Evolutionary conservation across 495 filamentous ascomycete genomes (phyloP).

Genomic region (Hypoxylon fuscum): DNA sequence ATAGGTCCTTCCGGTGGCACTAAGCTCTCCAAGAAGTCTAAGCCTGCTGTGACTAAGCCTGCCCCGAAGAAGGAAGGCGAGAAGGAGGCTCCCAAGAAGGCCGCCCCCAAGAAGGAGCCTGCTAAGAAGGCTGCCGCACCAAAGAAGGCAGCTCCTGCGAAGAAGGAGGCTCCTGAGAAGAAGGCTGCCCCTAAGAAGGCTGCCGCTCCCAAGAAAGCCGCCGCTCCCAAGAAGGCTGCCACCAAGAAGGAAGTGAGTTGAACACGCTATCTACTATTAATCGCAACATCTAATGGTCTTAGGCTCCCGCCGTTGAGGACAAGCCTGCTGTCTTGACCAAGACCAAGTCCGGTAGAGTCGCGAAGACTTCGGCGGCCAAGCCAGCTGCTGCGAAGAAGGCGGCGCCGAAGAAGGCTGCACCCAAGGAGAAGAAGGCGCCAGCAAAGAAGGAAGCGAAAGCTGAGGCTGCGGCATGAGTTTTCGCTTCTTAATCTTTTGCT

Average conservation of each 20-base stretch:
- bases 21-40: constrained; percentile 92
- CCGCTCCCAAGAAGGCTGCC: constrained; percentile 62
- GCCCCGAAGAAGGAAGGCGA: constrained; percentile 58
- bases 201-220: constrained; percentile 63
- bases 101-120: constrained; percentile 48
- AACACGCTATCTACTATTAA: background rate
- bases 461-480: constrained; percentile 49
- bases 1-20: constrained; percentile 89
- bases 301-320: constrained; percentile 72
- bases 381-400: constrained; percentile 68
- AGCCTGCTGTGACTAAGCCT: constrained; percentile 53
- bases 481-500: constrained; percentile 30
- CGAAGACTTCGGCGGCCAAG: constrained; percentile 69
- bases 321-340: constrained; percentile 78
- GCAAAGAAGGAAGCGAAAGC: constrained; percentile 69
- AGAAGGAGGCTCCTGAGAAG: constrained; percentile 47
- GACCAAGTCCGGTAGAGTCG: constrained; percentile 91
- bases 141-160: constrained; percentile 21
- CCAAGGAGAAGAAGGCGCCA: constrained; percentile 72
- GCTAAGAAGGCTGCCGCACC: constrained; percentile 32
- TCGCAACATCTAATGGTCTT: constrained; percentile 17
- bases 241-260: constrained; percentile 55
- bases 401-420: constrained; percentile 64
- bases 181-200: constrained; percentile 43
- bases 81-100: constrained; percentile 55